These are phyloP conservation scores for Leccinum subgranulosum DNA, from an alignment of 768 basidiomycete species.

Conservation along the genomic window DNA sequence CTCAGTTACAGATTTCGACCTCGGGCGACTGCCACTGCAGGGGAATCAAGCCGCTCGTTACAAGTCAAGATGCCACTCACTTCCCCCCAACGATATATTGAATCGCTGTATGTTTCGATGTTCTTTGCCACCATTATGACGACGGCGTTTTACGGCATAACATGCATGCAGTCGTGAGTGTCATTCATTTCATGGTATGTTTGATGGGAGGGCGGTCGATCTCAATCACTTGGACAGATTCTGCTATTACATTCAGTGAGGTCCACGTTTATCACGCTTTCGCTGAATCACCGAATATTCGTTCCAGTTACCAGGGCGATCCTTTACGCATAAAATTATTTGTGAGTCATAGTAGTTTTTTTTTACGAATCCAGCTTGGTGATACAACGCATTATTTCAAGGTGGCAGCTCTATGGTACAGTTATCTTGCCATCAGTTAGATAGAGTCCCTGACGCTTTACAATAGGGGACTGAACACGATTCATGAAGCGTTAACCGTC, in stretches of 20 bases:
- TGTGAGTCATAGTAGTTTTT: constrained; percentile 8
- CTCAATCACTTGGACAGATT: background rate
- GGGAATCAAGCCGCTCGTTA: background rate
- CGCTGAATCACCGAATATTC: background rate
- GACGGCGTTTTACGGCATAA: background rate
- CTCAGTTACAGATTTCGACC: background rate
- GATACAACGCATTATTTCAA: background rate
- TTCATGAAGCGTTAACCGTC: constrained; percentile 11
- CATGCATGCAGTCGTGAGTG: background rate
- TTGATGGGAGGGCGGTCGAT: background rate
- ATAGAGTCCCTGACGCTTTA: background rate
- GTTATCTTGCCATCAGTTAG: background rate
- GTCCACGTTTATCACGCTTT: background rate
- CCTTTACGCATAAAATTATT: constrained; percentile 1
- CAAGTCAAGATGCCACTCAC: background rate
- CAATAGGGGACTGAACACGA: constrained; percentile 8
- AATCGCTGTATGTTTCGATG: background rate
- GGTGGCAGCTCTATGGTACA: constrained; percentile 13
- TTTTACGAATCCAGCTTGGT: background rate
- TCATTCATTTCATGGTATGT: background rate
- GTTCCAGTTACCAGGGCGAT: constrained; percentile 8
- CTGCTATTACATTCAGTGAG: constrained; percentile 5
- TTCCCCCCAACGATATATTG: background rate
- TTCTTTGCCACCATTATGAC: background rate
- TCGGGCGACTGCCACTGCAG: background rate